Base-by-base conservation (phyloP, 2,329 filamentous ascomycete genomes). In the Didymella glomerata region DNA sequence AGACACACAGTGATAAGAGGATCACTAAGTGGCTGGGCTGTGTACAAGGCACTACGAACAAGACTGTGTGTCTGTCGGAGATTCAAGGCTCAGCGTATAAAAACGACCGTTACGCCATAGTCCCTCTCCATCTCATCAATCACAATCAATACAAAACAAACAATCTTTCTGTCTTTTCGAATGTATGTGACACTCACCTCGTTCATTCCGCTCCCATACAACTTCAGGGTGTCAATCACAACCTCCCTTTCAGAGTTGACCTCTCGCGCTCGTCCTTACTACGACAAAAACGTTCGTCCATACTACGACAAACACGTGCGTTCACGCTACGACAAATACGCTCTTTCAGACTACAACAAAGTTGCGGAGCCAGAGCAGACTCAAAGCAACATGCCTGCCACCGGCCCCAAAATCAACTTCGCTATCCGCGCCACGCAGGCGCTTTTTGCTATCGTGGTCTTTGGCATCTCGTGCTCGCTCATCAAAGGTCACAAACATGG, bases 371-470 rank as follows among this genome's bases (percentile, higher is more conserved):
- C 36, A 4, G n/a, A n/a, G 9, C 9, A 40, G 18, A 40, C 14
- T 18, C 22, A 8, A 18, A 10, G 13, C 20, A 41, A 11, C 1
- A 63, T 61, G 57, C 27, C 46, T 18, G 36, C 41, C 16, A 45
- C 24, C 4, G 41, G 28, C 20, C 46, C 59, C 0, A 8, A 61
- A 54, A 7, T 64, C 58, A 61, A 51, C 48, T 57, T 67, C 40
- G 60, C 52, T 45, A 41, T 69, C 24, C 67, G 70, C 11, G 65
- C 54, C 44, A 42, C 55, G 6, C 69, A 73, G 32, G 52, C 54
- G 13, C 54, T 71, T 42, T 70, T 71, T 52, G 63, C 60, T 13
- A 57, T 65, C 30, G 41, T 71, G 30, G 60, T 71, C 3, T 58
- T 69, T 20, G 68, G 65, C 11, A 58, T 73, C 8, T 62, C 67